phyloP scores from a whole-genome alignment of 352 stramenopile species.

The Pythium aquatile region DNA sequence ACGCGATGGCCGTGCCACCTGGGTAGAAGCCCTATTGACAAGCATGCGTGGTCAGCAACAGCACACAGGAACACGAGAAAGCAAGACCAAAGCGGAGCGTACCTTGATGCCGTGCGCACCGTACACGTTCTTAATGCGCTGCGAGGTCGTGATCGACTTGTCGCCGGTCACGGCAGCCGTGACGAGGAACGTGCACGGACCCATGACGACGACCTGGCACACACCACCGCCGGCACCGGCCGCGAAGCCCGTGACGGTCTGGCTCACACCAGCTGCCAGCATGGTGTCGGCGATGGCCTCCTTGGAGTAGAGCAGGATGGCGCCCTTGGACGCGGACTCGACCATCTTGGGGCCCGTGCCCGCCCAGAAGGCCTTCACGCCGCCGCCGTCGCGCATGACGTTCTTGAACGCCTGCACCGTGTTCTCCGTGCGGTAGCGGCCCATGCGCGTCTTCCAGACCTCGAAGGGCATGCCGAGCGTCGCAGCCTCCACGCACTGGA shows the following conservation, averaged over 20 bases:
- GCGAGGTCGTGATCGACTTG: slow-evolving; percentile 82
- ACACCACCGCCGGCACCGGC: slow-evolving; percentile 83
- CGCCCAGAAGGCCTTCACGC: slow-evolving; percentile 83
- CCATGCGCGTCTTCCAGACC: slow-evolving; percentile 93
- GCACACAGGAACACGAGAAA: not conserved
- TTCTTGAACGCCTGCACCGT: slow-evolving; percentile 85
- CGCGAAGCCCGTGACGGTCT: slow-evolving; percentile 73
- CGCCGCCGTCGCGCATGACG: slow-evolving; percentile 84
- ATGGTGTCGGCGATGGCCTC: slow-evolving; percentile 85
- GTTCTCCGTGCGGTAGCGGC: slow-evolving; percentile 78
- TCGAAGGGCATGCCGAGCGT: slow-evolving; percentile 92
- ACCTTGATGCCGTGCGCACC: slow-evolving; percentile 77
- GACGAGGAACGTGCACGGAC: slow-evolving; percentile 90
- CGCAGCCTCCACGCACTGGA: slow-evolving; percentile 88
- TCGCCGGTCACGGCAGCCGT: slow-evolving; percentile 89
- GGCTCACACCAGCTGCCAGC: slow-evolving; percentile 59
- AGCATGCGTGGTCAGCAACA: not conserved
- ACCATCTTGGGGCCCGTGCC: slow-evolving; percentile 91
- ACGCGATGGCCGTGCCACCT: slow-evolving; percentile 87
- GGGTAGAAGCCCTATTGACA: slow-evolving; percentile 80
- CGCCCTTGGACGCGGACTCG: slow-evolving; percentile 87
- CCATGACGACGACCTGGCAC: slow-evolving; percentile 90
- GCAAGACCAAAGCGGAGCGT: not conserved
- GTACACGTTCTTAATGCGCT: slow-evolving; percentile 86
- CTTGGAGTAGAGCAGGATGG: slow-evolving; percentile 89